Evolutionary conservation across 495 filamentous ascomycete genomes (phyloP), one percentile per base, ranked within the genome.

Genomic region (Neurospora tetraspora): DNA sequence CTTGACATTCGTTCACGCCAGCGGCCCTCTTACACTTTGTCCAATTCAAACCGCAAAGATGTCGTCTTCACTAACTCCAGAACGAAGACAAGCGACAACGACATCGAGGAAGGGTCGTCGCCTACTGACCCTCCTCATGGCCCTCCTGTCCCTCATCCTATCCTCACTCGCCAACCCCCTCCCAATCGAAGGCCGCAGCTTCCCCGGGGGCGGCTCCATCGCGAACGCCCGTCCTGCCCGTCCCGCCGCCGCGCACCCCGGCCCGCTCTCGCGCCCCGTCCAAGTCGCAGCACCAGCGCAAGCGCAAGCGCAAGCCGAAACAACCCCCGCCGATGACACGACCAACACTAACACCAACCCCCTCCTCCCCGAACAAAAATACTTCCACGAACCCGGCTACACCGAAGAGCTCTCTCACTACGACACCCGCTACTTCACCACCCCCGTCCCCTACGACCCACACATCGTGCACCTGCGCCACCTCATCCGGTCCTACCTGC

Each of bases 401-500:
- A 82, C 82, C 70, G 79, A 87, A 42, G 84, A 85, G 45, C 83
- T 90, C 6, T 86, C 87, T 34, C 92, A 94, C 82, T 94, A 94
- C 79, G 92, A 94, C 80, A 77, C 76, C 20, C 89, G 92, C 74
- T 94, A 86, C 82, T 94, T 91, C 82, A 83, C 82, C 18, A 83
- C 23, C 0, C 76, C 81, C 3, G 86, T 95, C 20, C 80, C 85
- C 40, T 91, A 94, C 77, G 87, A 86, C 72, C 84, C 89, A 68
- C 89, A 91, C 77, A 83, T 86, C 31, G 84, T 88, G 38, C 88
- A 88, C 16, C 85, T 94, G 71, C 85, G 85, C 8, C 85, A 91
- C 76, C 88, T 96, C 74, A 86, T 94, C 74, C 88, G 89, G 61
- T 87, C 92, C 36, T 96, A 94, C 83, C 83, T 96, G 14, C 31